Evolutionary conservation across 108 stramenopile genomes (phyloP).

Genomic region (Ochromonas danica): DNA sequence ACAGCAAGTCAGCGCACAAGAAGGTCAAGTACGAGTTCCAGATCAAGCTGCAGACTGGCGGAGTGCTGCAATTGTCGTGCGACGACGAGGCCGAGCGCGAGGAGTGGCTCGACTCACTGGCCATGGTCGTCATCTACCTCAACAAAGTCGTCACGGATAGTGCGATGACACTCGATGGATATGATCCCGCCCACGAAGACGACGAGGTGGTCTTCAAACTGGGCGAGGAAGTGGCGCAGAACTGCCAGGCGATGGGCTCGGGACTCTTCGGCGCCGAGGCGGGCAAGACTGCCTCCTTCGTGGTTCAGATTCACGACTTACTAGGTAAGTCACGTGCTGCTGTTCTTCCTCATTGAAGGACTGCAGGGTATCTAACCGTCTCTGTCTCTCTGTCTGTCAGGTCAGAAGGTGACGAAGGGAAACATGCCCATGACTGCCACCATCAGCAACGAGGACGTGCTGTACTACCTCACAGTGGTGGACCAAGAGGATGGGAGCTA

Average conservation of each 20-base stretch:
- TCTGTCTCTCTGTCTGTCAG: too few species aligned
- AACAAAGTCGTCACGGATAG: background rate
- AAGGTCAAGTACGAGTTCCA: constrained; percentile 34
- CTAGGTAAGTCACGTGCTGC: too few species aligned
- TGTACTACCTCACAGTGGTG: constrained; percentile 10
- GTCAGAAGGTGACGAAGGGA: background rate
- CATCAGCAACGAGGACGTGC: background rate
- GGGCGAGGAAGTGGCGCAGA: constrained; percentile 26
- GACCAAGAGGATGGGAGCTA: constrained; percentile 18
- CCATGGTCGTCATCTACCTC: background rate
- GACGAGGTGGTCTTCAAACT: background rate
- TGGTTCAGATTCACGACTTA: background rate
- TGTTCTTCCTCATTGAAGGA: too few species aligned
- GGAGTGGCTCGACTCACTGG: constrained; percentile 21
- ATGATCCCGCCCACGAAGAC: constrained; percentile 30
- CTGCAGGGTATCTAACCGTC: too few species aligned
- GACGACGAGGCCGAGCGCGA: constrained; percentile 3
- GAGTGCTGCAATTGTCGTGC: constrained; percentile 4
- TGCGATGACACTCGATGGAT: constrained; percentile 19
- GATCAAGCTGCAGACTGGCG: constrained; percentile 1
- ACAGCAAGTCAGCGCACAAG: background rate
- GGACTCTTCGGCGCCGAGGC: constrained; percentile 30
- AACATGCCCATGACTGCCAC: constrained; percentile 19
- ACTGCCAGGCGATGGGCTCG: constrained; percentile 24
- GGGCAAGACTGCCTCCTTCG: background rate